These are phyloP conservation scores for Porpolomopsis calyptriformis DNA, from an alignment of 768 basidiomycete species.

Conservation along the genomic window DNA sequence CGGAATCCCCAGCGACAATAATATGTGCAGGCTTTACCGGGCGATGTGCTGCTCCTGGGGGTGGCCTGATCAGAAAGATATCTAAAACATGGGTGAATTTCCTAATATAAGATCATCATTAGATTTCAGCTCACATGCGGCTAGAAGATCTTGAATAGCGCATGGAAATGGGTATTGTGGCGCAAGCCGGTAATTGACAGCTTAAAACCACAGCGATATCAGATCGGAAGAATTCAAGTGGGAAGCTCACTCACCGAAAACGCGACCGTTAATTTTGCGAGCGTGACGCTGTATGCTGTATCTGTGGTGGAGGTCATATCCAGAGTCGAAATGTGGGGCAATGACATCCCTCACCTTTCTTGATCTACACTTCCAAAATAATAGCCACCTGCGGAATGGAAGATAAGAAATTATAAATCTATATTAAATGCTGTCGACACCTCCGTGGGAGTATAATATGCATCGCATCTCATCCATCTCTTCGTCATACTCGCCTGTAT, in stretches of 20 bases:
- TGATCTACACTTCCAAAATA: constrained; percentile 77
- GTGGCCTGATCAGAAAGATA: constrained; percentile 83
- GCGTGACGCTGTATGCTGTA: constrained; percentile 76
- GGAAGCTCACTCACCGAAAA: constrained; percentile 45
- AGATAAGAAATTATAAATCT: neutral
- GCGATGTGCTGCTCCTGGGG: constrained; percentile 61
- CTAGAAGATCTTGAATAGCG: constrained; percentile 78
- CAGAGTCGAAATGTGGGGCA: neutral
- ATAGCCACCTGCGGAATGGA: constrained; percentile 48
- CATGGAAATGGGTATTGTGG: constrained; percentile 97
- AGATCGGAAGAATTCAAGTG: neutral
- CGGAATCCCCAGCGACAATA: constrained; percentile 83
- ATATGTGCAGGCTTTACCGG: constrained; percentile 77
- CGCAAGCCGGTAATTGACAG: constrained; percentile 76
- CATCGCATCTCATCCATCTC: constrained; percentile 81
- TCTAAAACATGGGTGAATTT: constrained; percentile 32
- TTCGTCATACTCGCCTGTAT: constrained; percentile 39
- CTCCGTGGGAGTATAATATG: constrained; percentile 74
- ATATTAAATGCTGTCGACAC: constrained; percentile 23
- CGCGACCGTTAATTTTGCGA: constrained; percentile 85
- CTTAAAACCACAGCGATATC: constrained; percentile 26
- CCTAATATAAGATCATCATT: neutral
- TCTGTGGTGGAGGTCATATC: constrained; percentile 22
- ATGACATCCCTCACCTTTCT: constrained; percentile 37
- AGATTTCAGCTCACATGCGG: constrained; percentile 52